Base-by-base conservation (phyloP, 768 basidiomycete species). In the Termitomyces sp. region DNA sequence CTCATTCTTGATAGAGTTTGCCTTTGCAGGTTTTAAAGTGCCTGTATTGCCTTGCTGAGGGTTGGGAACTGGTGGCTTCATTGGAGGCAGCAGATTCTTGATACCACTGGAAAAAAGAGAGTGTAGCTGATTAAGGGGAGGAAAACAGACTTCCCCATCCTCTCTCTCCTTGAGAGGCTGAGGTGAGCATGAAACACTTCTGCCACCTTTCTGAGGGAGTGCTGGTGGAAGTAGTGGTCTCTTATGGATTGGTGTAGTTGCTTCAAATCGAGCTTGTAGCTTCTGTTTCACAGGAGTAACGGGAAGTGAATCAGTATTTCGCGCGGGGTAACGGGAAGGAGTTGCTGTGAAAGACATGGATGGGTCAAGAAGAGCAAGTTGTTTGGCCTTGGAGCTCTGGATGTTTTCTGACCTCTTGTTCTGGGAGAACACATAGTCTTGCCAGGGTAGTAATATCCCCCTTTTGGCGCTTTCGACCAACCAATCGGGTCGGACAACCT, bases 401-500 rank as follows among this genome's bases (percentile, higher is more conserved):
- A 78, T 73, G 22, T 54, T 62, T 51, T 86, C 84, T 9, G 72
- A 67, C 24, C 81, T 71, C 43, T 78, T 76, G 0, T 72, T 77
- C 2, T 78, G 80, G 22, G 71, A 71, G 66, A 83, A 90, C 3
- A 83, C 80, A 66, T 82, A 97, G 57, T 87, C 76, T 55, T 75
- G 78, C 95, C 95, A 98, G 10, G 92, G 85, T 6, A 94, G 79
- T 10, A 97, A 75, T 8, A 70, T 66, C 0, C 85, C 85, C 3
- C 78, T 79, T 54, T 84, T 74, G n/a, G 81, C 82, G 62, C 92
- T 95, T 33, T 94, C 83, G 11, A 87, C 76, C 11, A 99, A 78
- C 97, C 97, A 99, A 57, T 87, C 86, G 0, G 94, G 93, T 47
- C 77, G 78, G 41, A 89, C 94, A 16, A 98, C 88, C 68, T 94